A percentile compares a stretch with the other conserved stretches of the same genome.
phyloP scores from a whole-genome alignment of 805 yeast species.

The Candida loeiensis region DNA sequence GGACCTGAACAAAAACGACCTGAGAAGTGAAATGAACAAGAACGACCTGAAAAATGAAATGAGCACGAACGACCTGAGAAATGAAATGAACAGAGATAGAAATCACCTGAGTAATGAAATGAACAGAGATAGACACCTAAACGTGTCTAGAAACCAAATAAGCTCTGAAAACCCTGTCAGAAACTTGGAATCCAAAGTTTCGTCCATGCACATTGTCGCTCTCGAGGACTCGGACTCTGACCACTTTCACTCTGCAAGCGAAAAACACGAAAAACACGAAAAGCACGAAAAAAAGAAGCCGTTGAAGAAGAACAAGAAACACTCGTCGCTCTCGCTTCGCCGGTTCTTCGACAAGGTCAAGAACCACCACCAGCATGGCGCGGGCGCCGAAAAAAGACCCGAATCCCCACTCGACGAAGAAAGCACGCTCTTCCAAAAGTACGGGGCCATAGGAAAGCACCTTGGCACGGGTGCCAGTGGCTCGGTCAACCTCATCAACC shows the following conservation, averaged over 20 bases:
- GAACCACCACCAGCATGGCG: conserved; percentile 18
- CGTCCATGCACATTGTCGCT: no score
- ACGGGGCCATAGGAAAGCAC: conserved; percentile 65
- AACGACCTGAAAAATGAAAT: no score
- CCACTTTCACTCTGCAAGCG: conserved; percentile 9
- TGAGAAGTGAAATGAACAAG: no score
- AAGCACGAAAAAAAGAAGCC: not conserved
- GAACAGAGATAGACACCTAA: no score
- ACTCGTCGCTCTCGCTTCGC: conserved; percentile 32
- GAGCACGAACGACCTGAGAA: no score
- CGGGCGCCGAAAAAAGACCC: conserved; percentile 6
- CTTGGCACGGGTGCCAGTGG: conserved; percentile 96
- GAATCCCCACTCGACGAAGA: conserved; percentile 5
- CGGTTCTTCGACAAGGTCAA: conserved; percentile 52
- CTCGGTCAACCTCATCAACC: conserved; percentile 74
- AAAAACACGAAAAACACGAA: conserved; percentile 3
- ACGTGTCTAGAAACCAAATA: no score
- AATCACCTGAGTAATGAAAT: no score
- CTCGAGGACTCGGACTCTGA: conserved; percentile 7
- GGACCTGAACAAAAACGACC: no score
- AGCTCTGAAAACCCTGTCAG: not conserved
- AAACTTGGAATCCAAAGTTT: no score
- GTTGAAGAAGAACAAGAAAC: conserved; percentile 5
- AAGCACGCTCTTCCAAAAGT: conserved; percentile 42
- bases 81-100: no score